A percentile compares a stretch with the other conserved stretches of the same genome.
These are phyloP conservation scores for Collybiopsis luxurians DNA, from an alignment of 768 basidiomycete genomes.

Conservation along the genomic window DNA sequence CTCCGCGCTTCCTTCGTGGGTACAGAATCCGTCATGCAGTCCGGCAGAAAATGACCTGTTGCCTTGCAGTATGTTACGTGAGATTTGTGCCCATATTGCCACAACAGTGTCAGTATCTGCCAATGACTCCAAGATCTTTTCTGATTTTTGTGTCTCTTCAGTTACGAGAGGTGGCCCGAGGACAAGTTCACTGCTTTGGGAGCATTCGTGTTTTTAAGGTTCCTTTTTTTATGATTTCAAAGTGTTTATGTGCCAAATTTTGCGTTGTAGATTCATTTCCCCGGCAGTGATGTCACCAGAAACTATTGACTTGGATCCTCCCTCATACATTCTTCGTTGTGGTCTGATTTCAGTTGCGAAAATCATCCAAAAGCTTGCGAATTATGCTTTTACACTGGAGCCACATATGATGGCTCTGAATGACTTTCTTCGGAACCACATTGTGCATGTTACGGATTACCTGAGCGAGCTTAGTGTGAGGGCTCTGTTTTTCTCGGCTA, in stretches of 20 bases:
- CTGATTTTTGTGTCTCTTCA: constrained; percentile 16
- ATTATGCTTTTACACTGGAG: constrained; percentile 90
- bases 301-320: constrained; percentile 77
- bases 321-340: constrained; percentile 66
- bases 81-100: constrained; percentile 81
- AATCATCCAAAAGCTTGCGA: constrained; percentile 90
- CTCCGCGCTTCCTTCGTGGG: constrained; percentile 72
- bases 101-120: constrained; percentile 63
- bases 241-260: neutral
- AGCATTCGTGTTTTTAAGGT: constrained; percentile 91
- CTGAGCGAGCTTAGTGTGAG: constrained; percentile 72
- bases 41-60: neutral
- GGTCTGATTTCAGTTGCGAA: constrained; percentile 88
- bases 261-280: constrained; percentile 69
- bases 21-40: constrained; percentile 10
- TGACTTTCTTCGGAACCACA: constrained; percentile 67
- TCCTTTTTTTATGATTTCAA: constrained; percentile 9
- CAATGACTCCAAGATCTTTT: neutral
- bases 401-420: constrained; percentile 82
- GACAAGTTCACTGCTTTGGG: constrained; percentile 81
- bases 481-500: neutral
- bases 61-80: constrained; percentile 72
- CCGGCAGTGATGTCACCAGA: constrained; percentile 89
- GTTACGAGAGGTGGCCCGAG: constrained; percentile 71
- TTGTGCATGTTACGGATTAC: constrained; percentile 71